phyloP scores from a whole-genome alignment of 106 monocot genomes.

The Xerophyta viscosa region DNA sequence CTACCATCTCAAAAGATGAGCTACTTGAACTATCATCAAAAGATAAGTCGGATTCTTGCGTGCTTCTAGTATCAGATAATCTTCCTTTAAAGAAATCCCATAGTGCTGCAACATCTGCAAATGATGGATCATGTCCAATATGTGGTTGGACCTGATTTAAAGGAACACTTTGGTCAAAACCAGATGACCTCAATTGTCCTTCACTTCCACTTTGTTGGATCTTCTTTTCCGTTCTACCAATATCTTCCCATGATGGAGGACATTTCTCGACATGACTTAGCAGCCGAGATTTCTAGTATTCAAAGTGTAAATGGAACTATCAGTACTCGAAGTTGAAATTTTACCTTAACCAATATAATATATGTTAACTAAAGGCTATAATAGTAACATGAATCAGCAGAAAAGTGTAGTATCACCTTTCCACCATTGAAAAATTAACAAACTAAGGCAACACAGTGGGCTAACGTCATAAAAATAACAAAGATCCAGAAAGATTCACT shows the following conservation, averaged over 20 bases:
- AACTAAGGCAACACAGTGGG: too few species aligned
- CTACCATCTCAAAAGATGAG: constrained; percentile 41
- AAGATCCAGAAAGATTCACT: too few species aligned
- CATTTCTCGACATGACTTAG: constrained; percentile 65
- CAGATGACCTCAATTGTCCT: constrained; percentile 20
- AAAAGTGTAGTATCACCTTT: too few species aligned
- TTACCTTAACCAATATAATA: too few species aligned
- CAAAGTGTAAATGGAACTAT: too few species aligned
- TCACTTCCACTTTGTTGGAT: constrained; percentile 9
- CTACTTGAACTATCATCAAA: constrained; percentile 7
- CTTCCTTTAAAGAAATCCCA: constrained; percentile 15
- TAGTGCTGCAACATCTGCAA: constrained; percentile 26
- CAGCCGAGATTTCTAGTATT: constrained; percentile 71
- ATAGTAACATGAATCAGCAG: too few species aligned
- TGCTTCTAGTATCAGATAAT: constrained; percentile 19
- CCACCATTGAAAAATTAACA: too few species aligned
- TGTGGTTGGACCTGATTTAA: constrained; percentile 19
- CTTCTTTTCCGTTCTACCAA: constrained; percentile 13
- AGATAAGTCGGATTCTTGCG: constrained; percentile 15
- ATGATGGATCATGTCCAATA: constrained; percentile 26
- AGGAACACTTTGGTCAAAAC: constrained; percentile 13
- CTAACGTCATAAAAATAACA: too few species aligned
- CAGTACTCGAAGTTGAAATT: too few species aligned
- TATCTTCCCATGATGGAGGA: constrained; percentile 62
- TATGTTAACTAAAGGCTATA: too few species aligned